Percentiles rank a stretch among this genome's conserved stretches.
Evolutionary conservation across 257 asterid genomes (phyloP).

Genomic region (Penstemon eatonii): DNA sequence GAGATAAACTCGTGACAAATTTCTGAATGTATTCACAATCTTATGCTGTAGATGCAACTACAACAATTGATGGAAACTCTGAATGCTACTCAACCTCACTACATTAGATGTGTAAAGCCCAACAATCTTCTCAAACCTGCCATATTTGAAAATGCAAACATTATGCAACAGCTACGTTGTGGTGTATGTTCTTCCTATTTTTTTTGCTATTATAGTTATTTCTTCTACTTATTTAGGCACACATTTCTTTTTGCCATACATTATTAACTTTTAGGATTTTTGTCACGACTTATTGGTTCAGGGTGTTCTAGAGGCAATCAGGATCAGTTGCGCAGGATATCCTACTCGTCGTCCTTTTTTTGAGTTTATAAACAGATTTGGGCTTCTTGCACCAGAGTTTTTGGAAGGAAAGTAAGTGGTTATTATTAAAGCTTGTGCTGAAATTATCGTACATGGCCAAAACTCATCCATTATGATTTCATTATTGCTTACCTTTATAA

Average conservation of each 20-base stretch:
- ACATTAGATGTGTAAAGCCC: conserved; percentile 96
- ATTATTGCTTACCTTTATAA: conserved; percentile 9
- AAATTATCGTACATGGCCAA: conserved; percentile 21
- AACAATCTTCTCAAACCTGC: conserved; percentile 96
- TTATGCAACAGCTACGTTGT: conserved; percentile 94
- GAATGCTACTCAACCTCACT: conserved; percentile 95
- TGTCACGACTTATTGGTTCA: conserved; percentile 36
- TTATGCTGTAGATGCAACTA: conserved; percentile 81
- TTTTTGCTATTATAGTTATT: conserved; percentile 13
- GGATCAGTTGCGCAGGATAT: conserved; percentile 97
- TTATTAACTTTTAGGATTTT: conserved; percentile 22
- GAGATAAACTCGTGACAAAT: conserved; percentile 2
- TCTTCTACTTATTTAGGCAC: conserved; percentile 8
- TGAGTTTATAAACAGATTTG: conserved; percentile 92
- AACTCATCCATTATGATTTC: conserved; percentile 18
- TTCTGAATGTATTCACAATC: conserved; percentile 22
- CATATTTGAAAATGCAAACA: conserved; percentile 81
- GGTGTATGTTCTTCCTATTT: conserved; percentile 67
- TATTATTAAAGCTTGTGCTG: conserved; percentile 26
- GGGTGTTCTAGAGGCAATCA: conserved; percentile 99
- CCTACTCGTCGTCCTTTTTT: conserved; percentile 98
- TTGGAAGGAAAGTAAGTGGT: conserved; percentile 70
- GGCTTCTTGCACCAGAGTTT: conserved; percentile 90
- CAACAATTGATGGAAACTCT: conserved; percentile 93
- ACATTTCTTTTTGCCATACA: conserved; percentile 23